Evolutionary conservation across 441 rosid species (phyloP), one percentile per base, ranked within the genome.

Genomic region (Erodium trifolium): DNA sequence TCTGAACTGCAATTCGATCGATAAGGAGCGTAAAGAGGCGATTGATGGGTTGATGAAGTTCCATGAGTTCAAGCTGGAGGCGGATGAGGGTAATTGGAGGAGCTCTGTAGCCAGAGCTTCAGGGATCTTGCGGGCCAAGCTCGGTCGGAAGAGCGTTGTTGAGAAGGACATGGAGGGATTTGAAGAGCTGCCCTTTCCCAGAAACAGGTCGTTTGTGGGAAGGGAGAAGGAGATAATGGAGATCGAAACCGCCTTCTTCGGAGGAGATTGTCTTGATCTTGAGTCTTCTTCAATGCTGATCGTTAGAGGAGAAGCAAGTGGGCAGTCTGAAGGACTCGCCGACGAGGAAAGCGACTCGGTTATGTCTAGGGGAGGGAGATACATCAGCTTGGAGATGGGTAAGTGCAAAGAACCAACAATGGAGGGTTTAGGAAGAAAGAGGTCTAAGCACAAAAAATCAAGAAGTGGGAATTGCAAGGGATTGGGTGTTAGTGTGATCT

Each of bases 51-150:
- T 90, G 34, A 66, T 89, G 8, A 89, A 88, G 76, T 83, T 74
- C 34, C 88, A 87, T 64, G 98, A 93, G 72, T 86, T 84, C 80
- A 91, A 90, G 74, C 81, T 91, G 41, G 96, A 90, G 75, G 87
- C 94, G 59, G 84, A 77, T 73, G 91, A 85, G 63, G 83, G 85
- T 63, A 87, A 91, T 65, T 89, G 96, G 98, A 90, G 96, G 82
- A 82, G 79, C 81, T 87, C 90, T 77, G 85, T 88, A 37, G 77
- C 76, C 10, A 86, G 85, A 73, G 79, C 90, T 10, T 80, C 86
- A 0, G 72, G 76, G 70, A 78, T 88, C 60, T 79, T 93, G 69
- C 77, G 83, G 76, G 78, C 78, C 10, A 93, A 89, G 84, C 94
- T 93, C 37, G 97, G 94, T 68, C 83, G 96, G 73, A 91, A 83